phyloP scores from a whole-genome alignment of 495 filamentous ascomycete species.

The Aspergillus ostianus region DNA sequence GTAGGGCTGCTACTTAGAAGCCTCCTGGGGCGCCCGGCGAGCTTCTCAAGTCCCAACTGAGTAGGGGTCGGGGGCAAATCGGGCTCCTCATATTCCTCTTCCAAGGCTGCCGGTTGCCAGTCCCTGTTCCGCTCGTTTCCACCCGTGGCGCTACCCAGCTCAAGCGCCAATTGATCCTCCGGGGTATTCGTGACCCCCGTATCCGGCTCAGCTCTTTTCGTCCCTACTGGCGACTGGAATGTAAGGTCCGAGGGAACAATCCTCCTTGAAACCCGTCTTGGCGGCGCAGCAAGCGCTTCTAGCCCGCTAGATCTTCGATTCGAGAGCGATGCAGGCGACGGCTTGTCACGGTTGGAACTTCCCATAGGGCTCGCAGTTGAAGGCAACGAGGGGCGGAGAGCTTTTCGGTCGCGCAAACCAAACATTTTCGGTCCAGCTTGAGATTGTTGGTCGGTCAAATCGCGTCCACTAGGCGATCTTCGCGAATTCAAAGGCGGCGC shows the following conservation, averaged over 20 bases:
- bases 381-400: conserved; percentile 38
- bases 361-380: conserved; percentile 35
- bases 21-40: conserved; percentile 34
- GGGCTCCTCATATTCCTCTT: conserved; percentile 53
- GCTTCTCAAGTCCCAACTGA: conserved; percentile 52
- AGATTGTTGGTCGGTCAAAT: conserved; percentile 18
- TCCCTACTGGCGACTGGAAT: conserved; percentile 40
- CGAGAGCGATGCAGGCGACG: conserved; percentile 25
- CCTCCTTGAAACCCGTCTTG: conserved; percentile 39
- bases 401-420: conserved; percentile 37
- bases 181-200: conserved; percentile 25
- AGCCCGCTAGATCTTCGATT: conserved; percentile 33
- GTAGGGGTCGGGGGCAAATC: conserved; percentile 71
- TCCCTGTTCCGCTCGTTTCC: conserved; percentile 21
- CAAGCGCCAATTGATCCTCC: conserved; percentile 41
- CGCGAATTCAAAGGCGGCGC: conserved; percentile 22
- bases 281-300: conserved; percentile 41
- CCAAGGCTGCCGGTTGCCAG: conserved; percentile 30
- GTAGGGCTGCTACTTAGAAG: conserved; percentile 46
- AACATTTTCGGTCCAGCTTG: conserved; percentile 27
- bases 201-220: conserved; percentile 26
- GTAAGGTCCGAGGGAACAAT: conserved; percentile 44
- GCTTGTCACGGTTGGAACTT: conserved; percentile 11
- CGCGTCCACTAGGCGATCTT: conserved; percentile 17
- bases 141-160: conserved; percentile 36